Conservation (phyloP, 176 grass and related monocot genomes). For the Lolium multiflorum region DNA sequence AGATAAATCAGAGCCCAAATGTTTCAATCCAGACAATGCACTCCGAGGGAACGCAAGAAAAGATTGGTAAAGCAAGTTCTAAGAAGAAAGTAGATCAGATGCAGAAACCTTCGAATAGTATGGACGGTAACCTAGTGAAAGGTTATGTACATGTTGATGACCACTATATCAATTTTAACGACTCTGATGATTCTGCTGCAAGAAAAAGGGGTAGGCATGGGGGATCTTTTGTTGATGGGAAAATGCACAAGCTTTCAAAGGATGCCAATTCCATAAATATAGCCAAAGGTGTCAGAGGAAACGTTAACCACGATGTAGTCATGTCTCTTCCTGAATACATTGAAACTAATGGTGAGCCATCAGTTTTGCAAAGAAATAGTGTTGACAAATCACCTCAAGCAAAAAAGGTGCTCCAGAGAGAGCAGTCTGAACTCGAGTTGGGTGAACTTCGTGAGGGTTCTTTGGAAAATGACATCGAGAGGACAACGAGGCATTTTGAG, state of each 20-base stretch:
- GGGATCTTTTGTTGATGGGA: constrained; percentile 58
- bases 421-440: constrained; percentile 91
- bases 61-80: constrained; percentile 52
- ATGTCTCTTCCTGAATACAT: constrained; percentile 50
- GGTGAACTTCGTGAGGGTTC: constrained; percentile 82
- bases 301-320: constrained; percentile 33
- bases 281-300: constrained; percentile 53
- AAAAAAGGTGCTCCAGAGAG: constrained; percentile 72
- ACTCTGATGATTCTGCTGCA: constrained; percentile 53
- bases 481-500: constrained; percentile 70
- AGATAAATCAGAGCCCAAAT: constrained; percentile 57
- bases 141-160: constrained; percentile 47
- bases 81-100: constrained; percentile 60
- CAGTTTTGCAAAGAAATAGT: constrained; percentile 51
- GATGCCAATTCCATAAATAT: constrained; percentile 52
- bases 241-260: constrained; percentile 55
- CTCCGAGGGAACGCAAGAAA: constrained; percentile 53
- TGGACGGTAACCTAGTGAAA: constrained; percentile 50
- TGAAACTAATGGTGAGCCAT: constrained; percentile 56
- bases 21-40: constrained; percentile 41
- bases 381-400: constrained; percentile 58
- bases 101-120: constrained; percentile 54
- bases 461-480: constrained; percentile 61
- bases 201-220: constrained; percentile 51
- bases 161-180: constrained; percentile 44